Conservation (phyloP, 139 green algal species). For the Limnomonas spitsbergensis region DNA sequence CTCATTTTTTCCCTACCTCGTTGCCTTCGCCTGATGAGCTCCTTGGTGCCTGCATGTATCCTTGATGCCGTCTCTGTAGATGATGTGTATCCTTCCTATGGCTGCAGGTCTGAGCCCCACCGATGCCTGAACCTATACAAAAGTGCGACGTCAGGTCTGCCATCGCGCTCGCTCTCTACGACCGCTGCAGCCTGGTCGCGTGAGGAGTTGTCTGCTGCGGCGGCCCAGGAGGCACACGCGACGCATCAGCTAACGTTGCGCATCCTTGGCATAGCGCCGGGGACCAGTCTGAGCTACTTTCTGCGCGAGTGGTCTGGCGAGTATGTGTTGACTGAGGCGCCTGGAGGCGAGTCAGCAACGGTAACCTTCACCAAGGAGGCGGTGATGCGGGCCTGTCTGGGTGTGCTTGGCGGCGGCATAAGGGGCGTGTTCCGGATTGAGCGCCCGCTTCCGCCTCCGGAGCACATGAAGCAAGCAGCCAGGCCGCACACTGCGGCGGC, state of each 20-base stretch:
- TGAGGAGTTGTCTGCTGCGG: neutral
- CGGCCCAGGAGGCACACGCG: neutral
- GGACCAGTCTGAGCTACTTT: neutral
- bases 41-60: too few species aligned
- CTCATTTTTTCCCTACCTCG: too few species aligned
- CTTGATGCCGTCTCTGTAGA: too few species aligned
- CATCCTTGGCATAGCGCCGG: conserved; percentile 9
- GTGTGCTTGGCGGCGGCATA: conserved; percentile 7
- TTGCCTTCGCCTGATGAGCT: too few species aligned
- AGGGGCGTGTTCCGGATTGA: conserved; percentile 15
- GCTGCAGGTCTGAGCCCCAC: neutral
- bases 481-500: neutral
- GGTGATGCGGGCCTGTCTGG: neutral
- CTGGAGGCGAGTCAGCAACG: neutral
- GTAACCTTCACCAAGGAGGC: neutral
- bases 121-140: conserved; percentile 5
- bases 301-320: conserved; percentile 10
- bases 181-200: neutral
- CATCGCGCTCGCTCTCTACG: neutral
- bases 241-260: neutral
- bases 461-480: neutral
- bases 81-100: too few species aligned
- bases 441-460: neutral
- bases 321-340: conserved; percentile 1
- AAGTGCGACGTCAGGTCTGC: neutral